Evolutionary conservation across 371 early-diverging fungal species (phyloP).

Genomic region (Basidiobolus meristosporus): DNA sequence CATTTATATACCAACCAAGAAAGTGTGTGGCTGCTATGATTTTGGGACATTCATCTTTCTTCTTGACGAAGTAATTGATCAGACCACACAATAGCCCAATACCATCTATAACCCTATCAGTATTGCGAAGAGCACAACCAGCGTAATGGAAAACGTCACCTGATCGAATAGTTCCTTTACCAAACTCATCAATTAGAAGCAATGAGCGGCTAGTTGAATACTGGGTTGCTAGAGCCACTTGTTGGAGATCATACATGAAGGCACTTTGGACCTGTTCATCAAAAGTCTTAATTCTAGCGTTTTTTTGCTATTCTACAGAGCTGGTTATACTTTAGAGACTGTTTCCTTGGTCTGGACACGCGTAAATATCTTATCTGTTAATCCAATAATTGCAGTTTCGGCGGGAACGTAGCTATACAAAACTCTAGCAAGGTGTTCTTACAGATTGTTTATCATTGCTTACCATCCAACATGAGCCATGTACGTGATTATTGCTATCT

Average conservation of each 20-base stretch:
- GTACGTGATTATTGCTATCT: background rate
- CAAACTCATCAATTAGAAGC: slow-evolving; percentile 1
- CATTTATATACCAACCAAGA: no score
- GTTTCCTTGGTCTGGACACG: background rate
- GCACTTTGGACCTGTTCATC: background rate
- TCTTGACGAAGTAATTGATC: no score
- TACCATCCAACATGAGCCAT: background rate
- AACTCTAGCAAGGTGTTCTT: background rate
- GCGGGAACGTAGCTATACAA: background rate
- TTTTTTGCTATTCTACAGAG: no score
- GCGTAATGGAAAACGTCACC: no score
- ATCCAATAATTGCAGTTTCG: background rate
- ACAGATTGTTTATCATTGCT: background rate
- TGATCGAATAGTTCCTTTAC: background rate
- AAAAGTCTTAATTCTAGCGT: background rate
- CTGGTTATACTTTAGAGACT: background rate
- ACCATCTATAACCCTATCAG: no score
- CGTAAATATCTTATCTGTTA: background rate
- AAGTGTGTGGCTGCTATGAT: no score
- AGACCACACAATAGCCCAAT: no score
- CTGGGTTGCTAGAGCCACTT: background rate
- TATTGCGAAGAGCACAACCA: no score
- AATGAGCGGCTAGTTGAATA: background rate
- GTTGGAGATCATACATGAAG: background rate
- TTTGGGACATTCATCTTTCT: no score